phyloP scores from a whole-genome alignment of 1,284 basidiomycete genomes.

The Singerocomus inundabilis region DNA sequence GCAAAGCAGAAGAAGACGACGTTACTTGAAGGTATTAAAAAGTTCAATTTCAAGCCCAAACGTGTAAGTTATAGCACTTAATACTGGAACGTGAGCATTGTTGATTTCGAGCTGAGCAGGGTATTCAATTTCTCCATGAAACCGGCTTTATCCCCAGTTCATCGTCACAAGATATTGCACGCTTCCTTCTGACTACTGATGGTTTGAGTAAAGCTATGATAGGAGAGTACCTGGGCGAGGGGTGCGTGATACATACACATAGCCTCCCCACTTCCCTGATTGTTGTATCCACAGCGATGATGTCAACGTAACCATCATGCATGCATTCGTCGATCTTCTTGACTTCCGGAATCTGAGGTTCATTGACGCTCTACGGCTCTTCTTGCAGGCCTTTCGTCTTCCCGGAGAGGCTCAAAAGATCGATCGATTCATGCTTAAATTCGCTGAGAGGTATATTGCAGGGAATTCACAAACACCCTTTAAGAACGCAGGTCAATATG shows the following conservation, averaged over 20 bases:
- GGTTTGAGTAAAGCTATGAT: slow-evolving; percentile 96
- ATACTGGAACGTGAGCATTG: not conserved
- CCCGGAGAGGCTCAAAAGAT: slow-evolving; percentile 98
- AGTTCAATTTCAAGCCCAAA: slow-evolving; percentile 99
- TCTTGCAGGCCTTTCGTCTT: slow-evolving; percentile 91
- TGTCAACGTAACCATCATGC: slow-evolving; percentile 89
- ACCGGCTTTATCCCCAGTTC: slow-evolving; percentile 84
- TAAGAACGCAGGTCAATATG: slow-evolving; percentile 67
- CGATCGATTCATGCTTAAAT: slow-evolving; percentile 98
- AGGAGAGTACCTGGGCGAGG: slow-evolving; percentile 97
- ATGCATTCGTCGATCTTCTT: slow-evolving; percentile 90
- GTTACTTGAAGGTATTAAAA: slow-evolving; percentile 92
- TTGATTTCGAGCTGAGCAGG: slow-evolving; percentile 44
- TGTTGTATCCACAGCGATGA: slow-evolving; percentile 60
- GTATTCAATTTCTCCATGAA: slow-evolving; percentile 87
- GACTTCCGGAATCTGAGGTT: slow-evolving; percentile 83
- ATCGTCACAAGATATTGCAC: slow-evolving; percentile 80
- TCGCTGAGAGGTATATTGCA: slow-evolving; percentile 91
- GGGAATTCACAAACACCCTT: slow-evolving; percentile 81
- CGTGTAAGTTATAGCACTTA: slow-evolving; percentile 46
- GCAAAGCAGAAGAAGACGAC: slow-evolving; percentile 98
- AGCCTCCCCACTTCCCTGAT: slow-evolving; percentile 5
- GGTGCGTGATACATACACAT: slow-evolving; percentile 48
- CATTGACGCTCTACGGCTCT: slow-evolving; percentile 83
- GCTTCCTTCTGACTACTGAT: slow-evolving; percentile 87